Percentiles rank a stretch among this genome's conserved stretches.
Evolutionary conservation across 2,329 filamentous ascomycete genomes (phyloP).

Genomic region (Sporothrix brunneoviolacea): DNA sequence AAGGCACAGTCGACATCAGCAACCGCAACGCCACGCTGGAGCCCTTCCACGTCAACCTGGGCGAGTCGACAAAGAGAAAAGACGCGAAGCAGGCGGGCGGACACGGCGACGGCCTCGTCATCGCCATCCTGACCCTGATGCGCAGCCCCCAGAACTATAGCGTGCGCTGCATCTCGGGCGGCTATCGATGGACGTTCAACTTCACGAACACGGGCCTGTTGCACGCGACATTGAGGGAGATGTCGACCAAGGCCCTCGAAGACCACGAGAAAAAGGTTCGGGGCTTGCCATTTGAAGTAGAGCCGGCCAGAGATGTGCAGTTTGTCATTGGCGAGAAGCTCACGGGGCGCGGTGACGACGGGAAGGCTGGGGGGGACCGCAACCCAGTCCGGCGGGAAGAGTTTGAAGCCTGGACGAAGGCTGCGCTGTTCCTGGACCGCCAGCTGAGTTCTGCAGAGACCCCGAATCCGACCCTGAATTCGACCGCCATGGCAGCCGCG

Average conservation of each 20-base stretch:
- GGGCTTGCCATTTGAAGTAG: not conserved
- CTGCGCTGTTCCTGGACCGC: not conserved
- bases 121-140: conserved; percentile 25
- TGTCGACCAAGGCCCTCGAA: not conserved
- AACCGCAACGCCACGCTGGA: conserved; percentile 25
- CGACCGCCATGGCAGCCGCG: no score
- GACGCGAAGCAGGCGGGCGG: conserved; percentile 21
- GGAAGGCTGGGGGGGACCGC: not conserved
- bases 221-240: conserved; percentile 5
- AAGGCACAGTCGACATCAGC: conserved; percentile 26
- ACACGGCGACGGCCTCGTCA: conserved; percentile 27
- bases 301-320: conserved; percentile 13
- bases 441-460: not conserved
- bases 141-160: conserved; percentile 22
- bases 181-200: conserved; percentile 25
- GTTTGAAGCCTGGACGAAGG: not conserved
- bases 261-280: not conserved
- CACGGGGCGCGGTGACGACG: conserved; percentile 12
- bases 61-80: conserved; percentile 22
- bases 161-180: conserved; percentile 22
- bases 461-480: no score
- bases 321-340: conserved; percentile 20
- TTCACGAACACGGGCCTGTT: conserved; percentile 18
- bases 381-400: not conserved
- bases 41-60: conserved; percentile 25